Evolutionary conservation across 768 basidiomycete genomes (phyloP), one percentile per base, ranked within the genome.

Genomic region (Ephemerocybe angulata): DNA sequence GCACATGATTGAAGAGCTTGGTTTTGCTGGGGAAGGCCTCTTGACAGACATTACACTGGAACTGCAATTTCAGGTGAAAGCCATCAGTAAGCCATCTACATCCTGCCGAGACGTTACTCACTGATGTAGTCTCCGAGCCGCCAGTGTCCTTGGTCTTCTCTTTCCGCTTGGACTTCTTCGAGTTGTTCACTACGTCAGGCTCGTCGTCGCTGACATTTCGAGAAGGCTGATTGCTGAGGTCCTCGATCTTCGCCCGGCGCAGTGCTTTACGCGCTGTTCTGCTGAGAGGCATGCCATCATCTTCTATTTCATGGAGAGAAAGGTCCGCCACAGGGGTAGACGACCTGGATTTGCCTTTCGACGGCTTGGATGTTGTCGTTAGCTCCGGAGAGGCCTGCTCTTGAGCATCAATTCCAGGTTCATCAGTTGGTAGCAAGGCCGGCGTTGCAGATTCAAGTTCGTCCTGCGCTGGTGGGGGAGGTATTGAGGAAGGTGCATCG

Each of bases 1-100:
- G 79, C 58, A 94, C 79, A 64, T 94, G 91, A 27, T 68, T 70
- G 61, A 94, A 94, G 12, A 93, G 68, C 61, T 84, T 87, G 1
- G 88, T 90, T 59, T 82, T 83, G 64, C 83, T 89, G 3, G 75
- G 63, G 63, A 93, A 94, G 1, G 59, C 40, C 52, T 75, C 66
- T n/a, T 71, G 68, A 68, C 92, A 94, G 24, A 84, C 79, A 63
- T 92, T 87, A 68, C 91, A 93, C 33, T 66, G 72, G 70, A 78
- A 65, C 70, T 75, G 55, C 12, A 8, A 27, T 22, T 12, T 11
- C 4, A 44, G 33, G 8, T 41, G 13, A 40, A 48, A 54, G 43
- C 54, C 42, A 49, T 42, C n/a, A 37, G 33, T 47, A 38, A 46
- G 19, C 7, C 12, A 28, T 35, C 10, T 17, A 10, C 7, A 19